Base-by-base conservation (phyloP, 148 eudicot species). In the Fagopyrum homotropicum region DNA sequence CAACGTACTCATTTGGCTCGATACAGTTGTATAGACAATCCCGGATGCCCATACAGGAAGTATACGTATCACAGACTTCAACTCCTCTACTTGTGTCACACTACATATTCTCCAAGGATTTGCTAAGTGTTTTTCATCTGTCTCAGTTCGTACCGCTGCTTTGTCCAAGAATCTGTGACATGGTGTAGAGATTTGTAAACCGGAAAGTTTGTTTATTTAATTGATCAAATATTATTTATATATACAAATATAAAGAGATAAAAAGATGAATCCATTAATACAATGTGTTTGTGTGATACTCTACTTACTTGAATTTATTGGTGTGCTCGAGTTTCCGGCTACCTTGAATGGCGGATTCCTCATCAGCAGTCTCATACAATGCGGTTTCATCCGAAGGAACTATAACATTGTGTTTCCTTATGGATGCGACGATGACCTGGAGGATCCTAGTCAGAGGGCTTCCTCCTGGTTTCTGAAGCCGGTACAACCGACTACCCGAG, bases 271-370 rank as follows among this genome's bases (percentile, higher is more conserved):
- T 22, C 26, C 26, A 22, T 22, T 22, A 22, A 22, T 22, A 22
- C 26, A 22, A 22, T 5, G 10, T 19, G 10, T 48, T 48, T 1
- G 2, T 1, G 50, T 48, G 50, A 48, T 48, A 73, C 55, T 35
- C 40, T 72, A 49, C 76, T 40, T 45, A 57, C 77, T 69, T 57
- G 14, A 75, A 75, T 10, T 75, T 5, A 3, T 57, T 46, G 5
- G 77, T 59, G 70, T 75, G 77, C 70, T 59, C 69, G 46, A 75
- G 69, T 69, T 75, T 75, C 6, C 77, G 51, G 71, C 77, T 75
- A 4, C 77, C 77, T 57, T 45, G 57, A 9, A 75, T 75, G 17
- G 17, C 7, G 70, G 44, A 75, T 9, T 54, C 64, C 51, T 75
- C 77, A 75, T 59, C 77, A 4, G 69, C 26, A 9, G 68, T 74